These are phyloP conservation scores for Hanseniaspora lindneri DNA, from an alignment of 805 yeast species.

Conservation along the genomic window DNA sequence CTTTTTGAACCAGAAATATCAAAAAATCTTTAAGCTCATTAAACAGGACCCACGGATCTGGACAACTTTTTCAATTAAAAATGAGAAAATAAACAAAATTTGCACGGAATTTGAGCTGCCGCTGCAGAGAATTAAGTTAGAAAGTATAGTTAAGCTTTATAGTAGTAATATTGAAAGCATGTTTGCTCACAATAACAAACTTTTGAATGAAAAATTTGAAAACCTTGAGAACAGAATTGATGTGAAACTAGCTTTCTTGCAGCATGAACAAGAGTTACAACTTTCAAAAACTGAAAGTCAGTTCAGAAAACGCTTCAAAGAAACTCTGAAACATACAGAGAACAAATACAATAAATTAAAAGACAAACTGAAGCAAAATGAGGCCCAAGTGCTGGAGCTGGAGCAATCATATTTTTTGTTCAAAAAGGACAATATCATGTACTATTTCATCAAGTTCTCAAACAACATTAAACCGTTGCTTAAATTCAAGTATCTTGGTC, in stretches of 20 bases:
- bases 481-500: neutral
- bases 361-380: neutral
- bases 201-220: neutral
- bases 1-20: neutral
- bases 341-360: neutral
- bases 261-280: neutral
- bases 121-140: slow-evolving; percentile 2
- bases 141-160: neutral
- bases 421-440: neutral
- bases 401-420: neutral
- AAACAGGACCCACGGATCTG: slow-evolving; percentile 5
- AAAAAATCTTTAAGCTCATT: neutral
- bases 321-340: neutral
- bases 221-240: neutral
- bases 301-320: neutral
- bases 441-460: neutral
- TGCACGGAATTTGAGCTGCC: slow-evolving; percentile 5
- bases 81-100: neutral
- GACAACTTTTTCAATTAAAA: slow-evolving; percentile 5
- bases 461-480: neutral
- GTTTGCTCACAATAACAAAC: neutral
- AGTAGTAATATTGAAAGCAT: neutral
- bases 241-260: neutral
- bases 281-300: neutral
- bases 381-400: neutral